phyloP scores from a whole-genome alignment of 352 stramenopile genomes.

The Pythium vanterpoolii region DNA sequence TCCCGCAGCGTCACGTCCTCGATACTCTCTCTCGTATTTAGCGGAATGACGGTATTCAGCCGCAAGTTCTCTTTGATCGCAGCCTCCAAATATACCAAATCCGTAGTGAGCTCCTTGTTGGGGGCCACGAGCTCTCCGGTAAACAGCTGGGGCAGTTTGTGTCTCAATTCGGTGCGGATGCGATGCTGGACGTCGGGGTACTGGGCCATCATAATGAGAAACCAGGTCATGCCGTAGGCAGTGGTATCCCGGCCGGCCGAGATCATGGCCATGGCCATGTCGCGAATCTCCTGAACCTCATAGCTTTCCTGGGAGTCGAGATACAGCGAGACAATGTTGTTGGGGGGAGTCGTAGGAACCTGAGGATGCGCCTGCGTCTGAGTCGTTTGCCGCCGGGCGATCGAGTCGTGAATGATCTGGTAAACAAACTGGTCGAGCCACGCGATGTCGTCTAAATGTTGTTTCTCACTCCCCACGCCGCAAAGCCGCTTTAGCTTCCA shows the following conservation, averaged over 20 bases:
- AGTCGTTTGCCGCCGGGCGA: slow-evolving; percentile 2
- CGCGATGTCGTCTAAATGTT: slow-evolving; percentile 31
- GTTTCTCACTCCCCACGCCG: slow-evolving; percentile 28
- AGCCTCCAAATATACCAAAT: slow-evolving; percentile 63
- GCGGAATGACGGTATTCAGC: slow-evolving; percentile 53
- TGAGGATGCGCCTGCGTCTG: not conserved
- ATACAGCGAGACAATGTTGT: slow-evolving; percentile 37
- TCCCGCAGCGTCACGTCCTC: slow-evolving; percentile 56
- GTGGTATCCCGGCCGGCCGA: slow-evolving; percentile 74
- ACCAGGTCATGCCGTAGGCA: slow-evolving; percentile 54
- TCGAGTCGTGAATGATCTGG: slow-evolving; percentile 30
- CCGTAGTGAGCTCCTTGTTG: slow-evolving; percentile 40
- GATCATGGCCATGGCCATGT: slow-evolving; percentile 74
- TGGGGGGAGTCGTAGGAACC: too few relatives aligned
- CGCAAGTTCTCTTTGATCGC: slow-evolving; percentile 64
- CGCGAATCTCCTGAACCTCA: slow-evolving; percentile 38
- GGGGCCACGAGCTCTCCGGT: slow-evolving; percentile 16
- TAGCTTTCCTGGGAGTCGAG: slow-evolving; percentile 9
- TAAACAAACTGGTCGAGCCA: slow-evolving; percentile 23
- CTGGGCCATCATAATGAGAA: slow-evolving; percentile 71
- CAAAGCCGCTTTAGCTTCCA: slow-evolving; percentile 43
- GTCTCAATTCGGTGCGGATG: slow-evolving; percentile 50
- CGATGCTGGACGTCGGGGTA: slow-evolving; percentile 38
- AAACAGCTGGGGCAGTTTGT: slow-evolving; percentile 36
- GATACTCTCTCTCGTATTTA: slow-evolving; percentile 41